phyloP scores from a whole-genome alignment of 148 eudicot genomes.

The Chenopodium album region DNA sequence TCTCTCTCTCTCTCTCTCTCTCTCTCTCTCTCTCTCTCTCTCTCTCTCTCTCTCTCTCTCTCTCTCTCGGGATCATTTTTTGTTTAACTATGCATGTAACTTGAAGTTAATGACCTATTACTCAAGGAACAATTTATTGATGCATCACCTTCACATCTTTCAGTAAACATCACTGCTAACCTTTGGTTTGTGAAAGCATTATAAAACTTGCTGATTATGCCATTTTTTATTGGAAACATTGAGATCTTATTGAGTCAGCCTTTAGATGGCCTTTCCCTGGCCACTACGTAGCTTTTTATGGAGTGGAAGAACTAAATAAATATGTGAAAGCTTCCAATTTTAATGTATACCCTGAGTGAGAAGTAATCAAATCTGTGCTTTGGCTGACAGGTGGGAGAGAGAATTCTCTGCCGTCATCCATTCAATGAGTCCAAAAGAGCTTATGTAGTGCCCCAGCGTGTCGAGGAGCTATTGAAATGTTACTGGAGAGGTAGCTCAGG shows the following conservation, averaged over 20 bases:
- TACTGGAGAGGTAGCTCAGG: conserved; percentile 89
- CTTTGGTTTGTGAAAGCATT: neutral
- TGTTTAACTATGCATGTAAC: neutral
- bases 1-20: too few species aligned
- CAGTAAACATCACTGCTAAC: neutral
- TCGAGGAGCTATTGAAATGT: conserved; percentile 93
- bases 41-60: too few species aligned
- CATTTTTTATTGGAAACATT: neutral
- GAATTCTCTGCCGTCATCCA: conserved; percentile 96
- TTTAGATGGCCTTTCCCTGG: neutral
- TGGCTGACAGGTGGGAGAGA: conserved; percentile 58
- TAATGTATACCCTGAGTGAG: neutral
- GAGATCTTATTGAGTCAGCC: neutral
- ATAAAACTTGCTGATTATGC: neutral
- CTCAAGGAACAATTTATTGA: neutral
- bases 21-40: too few species aligned
- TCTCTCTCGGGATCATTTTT: neutral
- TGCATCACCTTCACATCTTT: neutral
- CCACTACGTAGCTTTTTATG: neutral
- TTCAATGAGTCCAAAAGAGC: conserved; percentile 95
- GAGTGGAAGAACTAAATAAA: neutral
- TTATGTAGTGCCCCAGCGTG: conserved; percentile 86
- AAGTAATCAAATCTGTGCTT: conserved; percentile 1
- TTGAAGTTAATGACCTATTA: neutral
- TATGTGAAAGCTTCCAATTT: neutral